A percentile compares a stretch with the other conserved stretches of the same genome.
Evolutionary conservation across 257 asterid species (phyloP).

Genomic region (Nicotiana attenuata): DNA sequence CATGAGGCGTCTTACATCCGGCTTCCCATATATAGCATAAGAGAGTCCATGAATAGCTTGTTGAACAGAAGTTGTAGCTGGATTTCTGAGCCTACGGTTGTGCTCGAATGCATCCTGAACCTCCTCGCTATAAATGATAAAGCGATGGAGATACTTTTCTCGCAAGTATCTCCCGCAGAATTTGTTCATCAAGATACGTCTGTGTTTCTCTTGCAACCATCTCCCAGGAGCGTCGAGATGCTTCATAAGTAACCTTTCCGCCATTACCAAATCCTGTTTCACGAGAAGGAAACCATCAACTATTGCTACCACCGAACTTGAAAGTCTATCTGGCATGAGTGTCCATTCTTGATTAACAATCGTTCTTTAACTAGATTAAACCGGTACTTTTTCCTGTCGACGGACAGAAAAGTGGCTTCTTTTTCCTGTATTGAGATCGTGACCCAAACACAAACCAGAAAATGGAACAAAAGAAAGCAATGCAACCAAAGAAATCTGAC

Average conservation of each 20-base stretch:
- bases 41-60: constrained; percentile 94
- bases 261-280: constrained; percentile 88
- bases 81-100: constrained; percentile 88
- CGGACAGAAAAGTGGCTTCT: background rate
- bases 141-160: constrained; percentile 76
- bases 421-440: background rate
- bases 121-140: constrained; percentile 76
- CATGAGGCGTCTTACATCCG: constrained; percentile 95
- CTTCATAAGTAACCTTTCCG: constrained; percentile 93
- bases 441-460: background rate
- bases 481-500: background rate
- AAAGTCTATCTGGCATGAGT: background rate
- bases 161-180: constrained; percentile 87
- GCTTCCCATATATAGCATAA: constrained; percentile 84
- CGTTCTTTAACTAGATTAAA: background rate
- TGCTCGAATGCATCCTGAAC: constrained; percentile 87
- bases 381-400: background rate
- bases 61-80: constrained; percentile 92
- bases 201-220: constrained; percentile 87
- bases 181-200: constrained; percentile 83
- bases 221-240: constrained; percentile 95
- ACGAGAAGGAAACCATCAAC: background rate
- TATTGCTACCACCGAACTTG: background rate
- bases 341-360: background rate
- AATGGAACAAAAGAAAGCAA: background rate